A percentile compares a stretch with the other conserved stretches of the same genome.
phyloP scores from a whole-genome alignment of 257 asterid species.

The Oldenlandia corymbosa region DNA sequence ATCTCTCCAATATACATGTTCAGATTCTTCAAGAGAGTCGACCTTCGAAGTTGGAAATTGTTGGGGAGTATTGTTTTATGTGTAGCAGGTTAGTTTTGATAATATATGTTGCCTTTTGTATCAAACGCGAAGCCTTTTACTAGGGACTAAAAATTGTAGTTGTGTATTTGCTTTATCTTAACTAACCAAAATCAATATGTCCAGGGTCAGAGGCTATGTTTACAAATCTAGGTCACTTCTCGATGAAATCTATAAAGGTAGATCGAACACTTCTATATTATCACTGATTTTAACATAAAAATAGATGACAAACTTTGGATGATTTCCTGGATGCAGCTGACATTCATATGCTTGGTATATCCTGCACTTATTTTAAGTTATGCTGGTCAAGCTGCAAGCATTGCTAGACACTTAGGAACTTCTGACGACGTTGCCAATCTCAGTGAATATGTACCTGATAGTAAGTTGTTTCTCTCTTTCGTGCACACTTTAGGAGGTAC shows the following conservation, averaged over 20 bases:
- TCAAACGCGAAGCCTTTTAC: neutral
- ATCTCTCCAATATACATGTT: conserved; percentile 72
- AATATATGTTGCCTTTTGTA: neutral
- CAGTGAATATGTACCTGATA: conserved; percentile 73
- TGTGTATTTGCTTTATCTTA: neutral
- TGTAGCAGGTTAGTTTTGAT: conserved; percentile 62
- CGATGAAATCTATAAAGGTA: conserved; percentile 86
- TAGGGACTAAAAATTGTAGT: neutral
- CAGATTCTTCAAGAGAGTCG: conserved; percentile 56
- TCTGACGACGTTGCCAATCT: conserved; percentile 53
- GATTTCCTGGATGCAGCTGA: conserved; percentile 46
- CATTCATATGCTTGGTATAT: conserved; percentile 69
- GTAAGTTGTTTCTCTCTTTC: conserved; percentile 43
- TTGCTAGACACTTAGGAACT: conserved; percentile 36
- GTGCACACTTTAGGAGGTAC: neutral
- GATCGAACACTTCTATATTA: neutral
- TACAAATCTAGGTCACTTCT: conserved; percentile 89
- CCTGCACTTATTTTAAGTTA: conserved; percentile 75
- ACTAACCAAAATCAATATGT: neutral
- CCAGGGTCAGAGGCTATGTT: conserved; percentile 91
- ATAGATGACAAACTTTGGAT: neutral
- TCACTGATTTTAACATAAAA: neutral
- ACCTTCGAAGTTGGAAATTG: conserved; percentile 60
- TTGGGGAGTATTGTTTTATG: conserved; percentile 69
- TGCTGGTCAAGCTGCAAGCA: conserved; percentile 91